Percentiles rank a stretch among this genome's conserved stretches.
Conservation (phyloP, 1,139 yeast genomes). For the Sugiyamaella japonica region DNA sequence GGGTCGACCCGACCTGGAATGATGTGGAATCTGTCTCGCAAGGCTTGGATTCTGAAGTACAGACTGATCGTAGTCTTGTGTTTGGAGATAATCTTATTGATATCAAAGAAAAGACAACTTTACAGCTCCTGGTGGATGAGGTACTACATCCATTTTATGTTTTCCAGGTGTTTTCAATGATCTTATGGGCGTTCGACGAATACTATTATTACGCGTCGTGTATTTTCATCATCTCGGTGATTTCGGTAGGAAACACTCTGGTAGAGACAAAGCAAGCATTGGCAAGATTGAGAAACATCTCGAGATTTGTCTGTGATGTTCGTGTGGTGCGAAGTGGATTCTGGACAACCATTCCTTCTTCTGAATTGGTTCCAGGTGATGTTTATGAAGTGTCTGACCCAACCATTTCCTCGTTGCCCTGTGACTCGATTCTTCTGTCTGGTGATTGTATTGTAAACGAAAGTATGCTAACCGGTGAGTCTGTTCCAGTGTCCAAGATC, state of each 20-base stretch:
- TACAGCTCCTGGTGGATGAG: conserved; percentile 74
- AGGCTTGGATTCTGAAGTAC: conserved; percentile 71
- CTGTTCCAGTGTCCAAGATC: conserved; percentile 88
- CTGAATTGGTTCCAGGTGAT: conserved; percentile 95
- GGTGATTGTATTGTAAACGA: conserved; percentile 96
- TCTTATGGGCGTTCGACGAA: conserved; percentile 88
- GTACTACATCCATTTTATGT: conserved; percentile 92
- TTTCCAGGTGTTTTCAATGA: conserved; percentile 87
- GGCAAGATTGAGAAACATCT: conserved; percentile 68
- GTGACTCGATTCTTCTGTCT: conserved; percentile 81
- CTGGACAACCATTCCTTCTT: conserved; percentile 81
- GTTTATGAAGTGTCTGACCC: conserved; percentile 90
- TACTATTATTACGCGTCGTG: conserved; percentile 93
- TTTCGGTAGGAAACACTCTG: conserved; percentile 76
- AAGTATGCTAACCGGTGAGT: conserved; percentile 95
- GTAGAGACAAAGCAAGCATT: conserved; percentile 80
- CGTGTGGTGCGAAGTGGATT: conserved; percentile 91
- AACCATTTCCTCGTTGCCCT: conserved; percentile 67
- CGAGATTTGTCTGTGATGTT: conserved; percentile 72
- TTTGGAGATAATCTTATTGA: conserved; percentile 79
- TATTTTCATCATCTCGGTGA: conserved; percentile 78
- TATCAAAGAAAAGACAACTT: conserved; percentile 68
- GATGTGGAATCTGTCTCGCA: conserved; percentile 56
- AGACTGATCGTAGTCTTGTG: conserved; percentile 66
- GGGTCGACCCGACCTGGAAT: conserved; percentile 81